phyloP scores from a whole-genome alignment of 805 yeast genomes.

The Saturnispora halmiae region DNA sequence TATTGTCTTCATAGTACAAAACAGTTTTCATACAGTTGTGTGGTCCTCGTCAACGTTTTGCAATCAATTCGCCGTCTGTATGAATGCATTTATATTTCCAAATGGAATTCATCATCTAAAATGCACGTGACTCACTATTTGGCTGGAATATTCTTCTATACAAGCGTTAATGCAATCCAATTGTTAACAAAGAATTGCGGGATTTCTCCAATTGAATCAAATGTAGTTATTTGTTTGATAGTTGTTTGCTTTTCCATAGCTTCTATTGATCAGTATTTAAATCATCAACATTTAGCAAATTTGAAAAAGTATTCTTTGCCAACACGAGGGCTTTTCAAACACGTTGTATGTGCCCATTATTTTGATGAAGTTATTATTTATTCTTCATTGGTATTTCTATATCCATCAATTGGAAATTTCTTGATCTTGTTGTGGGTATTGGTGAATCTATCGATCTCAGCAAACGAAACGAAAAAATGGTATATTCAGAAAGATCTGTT shows the following conservation, averaged over 20 bases:
- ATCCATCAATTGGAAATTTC: conserved; percentile 16
- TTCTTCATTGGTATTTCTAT: conserved; percentile 18
- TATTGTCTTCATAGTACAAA: neutral
- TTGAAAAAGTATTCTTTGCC: conserved; percentile 54
- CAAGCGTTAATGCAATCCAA: conserved; percentile 35
- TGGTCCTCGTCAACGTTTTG: conserved; percentile 23
- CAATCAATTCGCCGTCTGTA: conserved; percentile 49
- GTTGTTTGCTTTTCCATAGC: conserved; percentile 26
- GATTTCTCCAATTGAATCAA: neutral
- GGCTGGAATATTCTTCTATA: conserved; percentile 54
- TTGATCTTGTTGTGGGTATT: conserved; percentile 31
- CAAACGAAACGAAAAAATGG: conserved; percentile 31
- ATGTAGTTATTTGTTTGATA: neutral
- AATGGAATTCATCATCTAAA: conserved; percentile 37
- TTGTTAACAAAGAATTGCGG: neutral
- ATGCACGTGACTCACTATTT: conserved; percentile 62
- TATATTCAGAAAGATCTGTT: conserved; percentile 1
- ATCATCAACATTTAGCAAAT: conserved; percentile 42
- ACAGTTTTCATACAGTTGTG: conserved; percentile 1
- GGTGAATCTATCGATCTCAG: conserved; percentile 46
- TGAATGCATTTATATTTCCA: conserved; percentile 46
- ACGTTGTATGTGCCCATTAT: conserved; percentile 60
- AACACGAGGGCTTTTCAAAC: conserved; percentile 36
- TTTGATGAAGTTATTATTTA: conserved; percentile 57
- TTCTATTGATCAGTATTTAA: conserved; percentile 38